Conservation (phyloP, 2,329 filamentous ascomycete species). For the Elsinoe perseae region DNA sequence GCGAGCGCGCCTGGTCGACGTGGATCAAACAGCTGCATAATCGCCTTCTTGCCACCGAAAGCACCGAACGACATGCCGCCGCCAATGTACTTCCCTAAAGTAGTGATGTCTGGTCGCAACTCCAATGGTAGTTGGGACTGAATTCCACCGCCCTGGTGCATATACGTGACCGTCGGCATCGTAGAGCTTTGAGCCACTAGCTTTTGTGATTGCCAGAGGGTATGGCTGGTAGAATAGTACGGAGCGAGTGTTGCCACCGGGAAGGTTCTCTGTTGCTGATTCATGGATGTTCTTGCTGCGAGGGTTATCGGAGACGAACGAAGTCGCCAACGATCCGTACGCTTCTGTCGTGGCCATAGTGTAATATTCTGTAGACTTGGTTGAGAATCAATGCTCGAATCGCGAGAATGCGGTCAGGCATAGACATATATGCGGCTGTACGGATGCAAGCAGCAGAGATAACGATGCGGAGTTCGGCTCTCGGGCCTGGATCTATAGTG, state of each 20-base stretch:
- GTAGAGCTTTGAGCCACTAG: slow-evolving; percentile 24
- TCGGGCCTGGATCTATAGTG: not conserved
- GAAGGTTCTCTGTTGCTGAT: slow-evolving; percentile 27
- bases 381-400: not conserved
- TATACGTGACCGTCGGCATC: slow-evolving; percentile 27
- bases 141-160: slow-evolving; percentile 41
- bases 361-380: not conserved
- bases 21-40: slow-evolving; percentile 54
- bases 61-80: slow-evolving; percentile 60
- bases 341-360: not conserved
- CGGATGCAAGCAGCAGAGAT: not conserved
- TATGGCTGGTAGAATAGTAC: slow-evolving; percentile 33
- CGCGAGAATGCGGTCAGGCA: not conserved
- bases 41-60: slow-evolving; percentile 53
- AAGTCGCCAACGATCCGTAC: not conserved
- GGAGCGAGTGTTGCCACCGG: slow-evolving; percentile 34
- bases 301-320: not conserved
- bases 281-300: slow-evolving; percentile 20
- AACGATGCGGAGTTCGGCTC: not conserved
- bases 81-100: slow-evolving; percentile 59
- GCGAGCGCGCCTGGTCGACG: slow-evolving; percentile 34
- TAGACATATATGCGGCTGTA: not conserved
- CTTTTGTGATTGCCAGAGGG: slow-evolving; percentile 30
- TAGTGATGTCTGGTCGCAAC: slow-evolving; percentile 53
- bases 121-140: slow-evolving; percentile 35